These are phyloP conservation scores for Neofusicoccum sp. DNA, from an alignment of 2,329 filamentous ascomycete species.

Conservation along the genomic window DNA sequence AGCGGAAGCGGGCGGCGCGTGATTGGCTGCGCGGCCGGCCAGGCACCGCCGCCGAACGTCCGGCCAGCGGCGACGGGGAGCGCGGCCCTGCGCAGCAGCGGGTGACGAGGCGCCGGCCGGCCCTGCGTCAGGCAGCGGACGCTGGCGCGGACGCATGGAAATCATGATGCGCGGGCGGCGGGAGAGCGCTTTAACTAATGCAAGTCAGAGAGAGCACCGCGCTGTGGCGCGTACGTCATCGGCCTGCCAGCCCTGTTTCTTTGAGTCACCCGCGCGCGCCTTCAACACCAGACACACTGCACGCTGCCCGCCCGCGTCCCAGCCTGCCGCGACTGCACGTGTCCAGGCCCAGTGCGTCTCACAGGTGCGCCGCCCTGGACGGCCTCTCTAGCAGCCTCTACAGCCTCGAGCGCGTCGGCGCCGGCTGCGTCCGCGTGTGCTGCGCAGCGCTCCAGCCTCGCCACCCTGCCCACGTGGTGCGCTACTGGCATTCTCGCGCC, in stretches of 20 bases:
- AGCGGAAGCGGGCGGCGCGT: not conserved
- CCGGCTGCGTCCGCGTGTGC: not conserved
- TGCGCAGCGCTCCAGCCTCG: conserved; percentile 5
- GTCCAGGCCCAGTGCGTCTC: not conserved
- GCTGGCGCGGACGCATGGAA: not conserved
- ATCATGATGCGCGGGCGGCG: not conserved
- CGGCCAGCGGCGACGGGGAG: not conserved
- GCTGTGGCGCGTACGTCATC: conserved; percentile 8
- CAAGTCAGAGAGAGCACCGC: not conserved
- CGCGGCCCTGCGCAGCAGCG: not conserved
- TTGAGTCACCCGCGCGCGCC: not conserved
- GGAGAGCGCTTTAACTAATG: conserved; percentile 5
- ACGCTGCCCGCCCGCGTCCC: not conserved
- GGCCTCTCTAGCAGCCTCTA: not conserved
- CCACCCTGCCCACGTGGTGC: conserved; percentile 5
- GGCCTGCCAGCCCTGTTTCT: not conserved
- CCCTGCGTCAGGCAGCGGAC: conserved; percentile 1
- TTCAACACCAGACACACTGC: conserved; percentile 17
- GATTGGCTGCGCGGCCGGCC: not conserved
- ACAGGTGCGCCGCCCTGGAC: not conserved
- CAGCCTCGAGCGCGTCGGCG: not conserved
- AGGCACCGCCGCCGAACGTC: not conserved
- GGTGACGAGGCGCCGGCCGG: not conserved
- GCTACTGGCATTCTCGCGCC: conserved; percentile 9
- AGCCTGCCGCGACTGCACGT: conserved; percentile 15